Evolutionary conservation across 805 yeast species (phyloP).

Genomic region (Pichia kluyveri): DNA sequence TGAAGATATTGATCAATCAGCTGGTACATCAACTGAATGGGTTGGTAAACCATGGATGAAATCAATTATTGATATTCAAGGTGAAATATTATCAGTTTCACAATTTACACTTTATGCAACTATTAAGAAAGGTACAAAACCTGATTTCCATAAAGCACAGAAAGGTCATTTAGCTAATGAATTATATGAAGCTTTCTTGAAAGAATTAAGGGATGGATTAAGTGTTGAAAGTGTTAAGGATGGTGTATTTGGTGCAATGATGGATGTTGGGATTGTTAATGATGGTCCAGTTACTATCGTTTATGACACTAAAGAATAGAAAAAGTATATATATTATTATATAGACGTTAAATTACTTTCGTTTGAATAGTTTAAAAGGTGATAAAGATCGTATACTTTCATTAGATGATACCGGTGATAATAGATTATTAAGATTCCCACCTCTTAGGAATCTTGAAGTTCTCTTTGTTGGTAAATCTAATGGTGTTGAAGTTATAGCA

Average conservation of each 20-base stretch:
- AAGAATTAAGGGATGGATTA: conserved; percentile 36
- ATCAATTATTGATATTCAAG: conserved; percentile 52
- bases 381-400: conserved; percentile 15
- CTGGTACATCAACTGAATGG: conserved; percentile 41
- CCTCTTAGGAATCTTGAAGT: no score
- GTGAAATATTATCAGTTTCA: conserved; percentile 77
- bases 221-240: conserved; percentile 58
- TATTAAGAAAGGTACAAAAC: conserved; percentile 85
- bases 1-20: conserved; percentile 38
- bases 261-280: conserved; percentile 82
- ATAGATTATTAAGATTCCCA: no score
- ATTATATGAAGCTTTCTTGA: conserved; percentile 45
- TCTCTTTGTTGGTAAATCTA: neutral
- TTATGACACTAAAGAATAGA: conserved; percentile 53
- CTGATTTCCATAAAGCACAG: conserved; percentile 90
- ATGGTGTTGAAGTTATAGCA: neutral
- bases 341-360: neutral
- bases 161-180: conserved; percentile 53
- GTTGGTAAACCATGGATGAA: conserved; percentile 71
- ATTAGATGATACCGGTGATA: neutral
- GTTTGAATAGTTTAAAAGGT: conserved; percentile 21
- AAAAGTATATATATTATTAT: conserved; percentile 5
- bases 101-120: conserved; percentile 88
- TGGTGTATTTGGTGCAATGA: conserved; percentile 94
- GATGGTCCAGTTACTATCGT: conserved; percentile 92